These are phyloP conservation scores for Colletotrichum gloeosporioides DNA, from an alignment of 2,329 filamentous ascomycete species.

Conservation along the genomic window DNA sequence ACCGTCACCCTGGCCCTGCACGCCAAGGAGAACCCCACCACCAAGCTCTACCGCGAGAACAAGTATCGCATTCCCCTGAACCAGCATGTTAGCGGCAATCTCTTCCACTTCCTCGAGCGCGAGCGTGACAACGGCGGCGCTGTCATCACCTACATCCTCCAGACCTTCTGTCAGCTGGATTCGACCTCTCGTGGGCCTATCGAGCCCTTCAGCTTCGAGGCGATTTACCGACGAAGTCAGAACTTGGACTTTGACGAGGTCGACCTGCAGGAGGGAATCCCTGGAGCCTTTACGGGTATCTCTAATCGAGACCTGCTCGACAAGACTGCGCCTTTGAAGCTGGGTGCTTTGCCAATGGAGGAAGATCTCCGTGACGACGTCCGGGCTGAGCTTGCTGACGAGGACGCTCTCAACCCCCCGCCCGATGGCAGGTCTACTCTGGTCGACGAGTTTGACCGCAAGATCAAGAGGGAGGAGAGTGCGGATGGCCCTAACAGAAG, in stretches of 20 bases:
- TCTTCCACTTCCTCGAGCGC: slow-evolving; percentile 89
- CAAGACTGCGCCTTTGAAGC: slow-evolving; percentile 65
- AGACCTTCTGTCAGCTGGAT: slow-evolving; percentile 62
- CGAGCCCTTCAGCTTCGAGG: slow-evolving; percentile 68
- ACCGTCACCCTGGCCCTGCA: slow-evolving; percentile 80
- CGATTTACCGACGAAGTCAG: slow-evolving; percentile 61
- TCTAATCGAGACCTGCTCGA: slow-evolving; percentile 66
- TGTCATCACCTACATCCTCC: slow-evolving; percentile 77
- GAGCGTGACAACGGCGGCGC: slow-evolving; percentile 82
- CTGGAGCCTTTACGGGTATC: slow-evolving; percentile 66
- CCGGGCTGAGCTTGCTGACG: slow-evolving; percentile 83
- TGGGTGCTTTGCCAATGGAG: slow-evolving; percentile 87
- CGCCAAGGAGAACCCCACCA: slow-evolving; percentile 75
- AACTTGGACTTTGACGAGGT: slow-evolving; percentile 68
- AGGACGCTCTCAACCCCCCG: slow-evolving; percentile 80
- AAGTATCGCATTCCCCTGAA: slow-evolving; percentile 93
- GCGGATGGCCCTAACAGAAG: slow-evolving; percentile 80
- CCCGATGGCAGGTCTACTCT: slow-evolving; percentile 73
- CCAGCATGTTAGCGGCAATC: slow-evolving; percentile 78
- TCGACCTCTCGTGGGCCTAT: slow-evolving; percentile 66
- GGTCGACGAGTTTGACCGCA: slow-evolving; percentile 86
- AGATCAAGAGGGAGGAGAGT: slow-evolving; percentile 87
- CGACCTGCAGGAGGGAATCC: slow-evolving; percentile 70
- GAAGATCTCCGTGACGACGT: slow-evolving; percentile 83
- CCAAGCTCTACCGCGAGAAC: slow-evolving; percentile 82